A percentile compares a stretch with the other conserved stretches of the same genome.
These are phyloP conservation scores for Aureobasidium sp. DNA, from an alignment of 2,329 filamentous ascomycete species.

Conservation along the genomic window DNA sequence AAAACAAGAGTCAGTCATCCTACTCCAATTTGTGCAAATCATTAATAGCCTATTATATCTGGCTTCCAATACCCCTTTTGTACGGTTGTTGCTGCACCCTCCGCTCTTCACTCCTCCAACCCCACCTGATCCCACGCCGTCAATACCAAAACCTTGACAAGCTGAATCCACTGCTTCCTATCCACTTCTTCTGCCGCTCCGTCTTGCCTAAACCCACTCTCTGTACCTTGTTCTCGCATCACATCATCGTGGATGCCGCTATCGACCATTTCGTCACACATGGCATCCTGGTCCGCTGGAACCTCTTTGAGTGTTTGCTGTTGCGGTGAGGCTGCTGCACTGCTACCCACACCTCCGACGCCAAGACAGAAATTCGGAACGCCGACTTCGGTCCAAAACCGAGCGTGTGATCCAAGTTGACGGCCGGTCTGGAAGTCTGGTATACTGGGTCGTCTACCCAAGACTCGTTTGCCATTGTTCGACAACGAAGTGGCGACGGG, in stretches of 20 bases:
- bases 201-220: background rate
- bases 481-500: background rate
- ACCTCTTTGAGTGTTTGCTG: background rate
- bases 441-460: background rate
- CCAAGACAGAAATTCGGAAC: background rate
- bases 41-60: background rate
- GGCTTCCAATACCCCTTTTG: background rate
- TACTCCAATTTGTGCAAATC: no score
- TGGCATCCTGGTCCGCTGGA: background rate
- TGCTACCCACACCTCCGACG: background rate
- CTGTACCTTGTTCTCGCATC: background rate
- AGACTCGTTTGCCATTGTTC: background rate
- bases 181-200: background rate
- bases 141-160: conserved; percentile 8
- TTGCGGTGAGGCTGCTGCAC: background rate
- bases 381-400: background rate
- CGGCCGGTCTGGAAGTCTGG: background rate
- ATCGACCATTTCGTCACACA: background rate
- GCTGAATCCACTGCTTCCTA: background rate
- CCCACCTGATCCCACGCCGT: conserved; percentile 7
- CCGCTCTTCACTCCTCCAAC: background rate
- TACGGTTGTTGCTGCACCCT: background rate
- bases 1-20: no score
- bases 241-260: background rate
- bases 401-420: background rate